A percentile compares a stretch with the other conserved stretches of the same genome.
These are phyloP conservation scores for Firmiana major DNA, from an alignment of 345 rosid species.

Conservation along the genomic window DNA sequence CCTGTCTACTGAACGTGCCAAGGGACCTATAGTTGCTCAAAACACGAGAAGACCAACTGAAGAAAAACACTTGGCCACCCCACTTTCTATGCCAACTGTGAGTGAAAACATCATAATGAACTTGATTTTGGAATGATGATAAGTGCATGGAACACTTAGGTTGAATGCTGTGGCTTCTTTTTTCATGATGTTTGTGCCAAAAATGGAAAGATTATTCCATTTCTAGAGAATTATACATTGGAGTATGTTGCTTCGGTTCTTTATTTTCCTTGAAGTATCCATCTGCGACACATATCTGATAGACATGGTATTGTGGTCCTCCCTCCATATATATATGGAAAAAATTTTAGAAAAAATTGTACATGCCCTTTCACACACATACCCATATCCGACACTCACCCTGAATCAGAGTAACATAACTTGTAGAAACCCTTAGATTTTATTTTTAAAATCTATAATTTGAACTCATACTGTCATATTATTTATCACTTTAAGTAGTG, in stretches of 20 bases:
- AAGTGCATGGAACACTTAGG: background rate
- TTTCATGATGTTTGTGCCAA: background rate
- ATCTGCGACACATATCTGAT: background rate
- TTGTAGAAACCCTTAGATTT: background rate
- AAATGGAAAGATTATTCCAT: background rate
- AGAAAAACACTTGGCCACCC: conserved; percentile 36
- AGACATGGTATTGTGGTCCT: background rate
- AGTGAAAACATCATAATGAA: conserved; percentile 22
- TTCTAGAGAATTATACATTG: background rate
- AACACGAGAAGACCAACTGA: conserved; percentile 28
- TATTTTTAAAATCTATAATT: background rate
- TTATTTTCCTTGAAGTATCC: background rate
- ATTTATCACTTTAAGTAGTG: background rate
- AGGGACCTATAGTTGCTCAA: conserved; percentile 29
- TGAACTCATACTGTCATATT: background rate
- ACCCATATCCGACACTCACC: background rate
- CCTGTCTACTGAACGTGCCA: conserved; percentile 28
- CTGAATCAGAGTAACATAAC: background rate
- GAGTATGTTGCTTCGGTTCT: background rate
- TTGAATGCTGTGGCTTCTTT: background rate
- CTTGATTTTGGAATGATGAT: background rate
- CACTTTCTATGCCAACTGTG: conserved; percentile 47
- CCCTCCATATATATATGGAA: background rate
- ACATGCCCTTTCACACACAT: background rate
- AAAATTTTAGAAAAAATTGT: background rate